Evolutionary conservation across 1,284 basidiomycete genomes (phyloP), one percentile per base, ranked within the genome.

Genomic region (Meira nashicola): DNA sequence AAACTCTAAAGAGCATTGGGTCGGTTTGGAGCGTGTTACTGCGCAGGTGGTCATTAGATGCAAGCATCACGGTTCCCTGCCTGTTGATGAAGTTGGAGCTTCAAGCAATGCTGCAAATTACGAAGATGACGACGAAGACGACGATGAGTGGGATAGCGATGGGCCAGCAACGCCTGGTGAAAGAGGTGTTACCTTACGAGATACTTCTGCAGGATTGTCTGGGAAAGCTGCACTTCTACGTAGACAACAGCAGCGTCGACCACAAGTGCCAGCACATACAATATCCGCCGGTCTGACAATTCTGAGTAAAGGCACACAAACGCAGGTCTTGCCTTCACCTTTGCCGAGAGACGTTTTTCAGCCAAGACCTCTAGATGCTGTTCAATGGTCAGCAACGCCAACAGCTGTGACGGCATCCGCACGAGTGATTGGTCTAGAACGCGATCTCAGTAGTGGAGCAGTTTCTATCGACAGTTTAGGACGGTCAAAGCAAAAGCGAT

Each of bases 341-440:
- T 5, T 53, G 17, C 50, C 50, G 14, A 17, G 38, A 19, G 37
- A 53, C 14, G 11, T 39, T 5, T 19, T 14, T 6, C 50, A 41
- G 15, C 50, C 17, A n/a, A 14, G 38, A 21, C 37, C 37, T 4
- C 14, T 40, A 2, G 50, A 12, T 2, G 5, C 39, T 25, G 17
- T 53, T 12, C 50, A 53, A 14, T 53, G 50, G 50, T 53, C 50
- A 3, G 23, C 23, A 39, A n/a, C 39, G 6, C 50, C 50, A 14
- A 39, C 50, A 14, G 37, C 50, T 11, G 28, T 53, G 11, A 53
- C 50, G 2, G 50, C 38, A 19, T 39, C n/a, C 21, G 17, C 50
- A 19, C 23, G 28, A 53, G 39, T 53, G 38, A 39, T 39, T 38
- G 50, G 38, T 5, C 50, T 53, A 25, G 50, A 53, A 23, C 23